A percentile compares a stretch with the other conserved stretches of the same genome.
Conservation (phyloP, 108 stramenopile genomes). For the Ochromonas danica region DNA sequence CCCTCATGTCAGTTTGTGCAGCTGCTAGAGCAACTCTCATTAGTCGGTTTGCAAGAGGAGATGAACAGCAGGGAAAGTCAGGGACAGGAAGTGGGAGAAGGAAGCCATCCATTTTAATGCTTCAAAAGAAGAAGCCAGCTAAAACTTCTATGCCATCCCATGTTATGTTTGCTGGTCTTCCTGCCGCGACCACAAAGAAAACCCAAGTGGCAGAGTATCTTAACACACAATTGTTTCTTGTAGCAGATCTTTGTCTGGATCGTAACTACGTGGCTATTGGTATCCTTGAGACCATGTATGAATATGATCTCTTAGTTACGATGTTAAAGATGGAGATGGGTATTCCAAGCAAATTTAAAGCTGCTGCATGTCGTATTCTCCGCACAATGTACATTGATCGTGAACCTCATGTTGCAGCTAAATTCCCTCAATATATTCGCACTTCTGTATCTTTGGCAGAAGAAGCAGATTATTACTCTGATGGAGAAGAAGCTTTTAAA, state of each 20-base stretch:
- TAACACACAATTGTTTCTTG: conserved; percentile 10
- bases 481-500: conserved; percentile 9
- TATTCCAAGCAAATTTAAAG: conserved; percentile 1
- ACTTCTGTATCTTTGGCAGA: neutral
- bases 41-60: neutral
- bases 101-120: neutral
- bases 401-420: conserved; percentile 25
- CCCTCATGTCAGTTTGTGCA: neutral
- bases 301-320: conserved; percentile 26
- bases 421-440: conserved; percentile 25
- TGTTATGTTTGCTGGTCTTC: too few species aligned
- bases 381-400: conserved; percentile 23
- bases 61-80: neutral
- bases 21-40: neutral
- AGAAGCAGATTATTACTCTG: neutral
- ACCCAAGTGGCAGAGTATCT: conserved; percentile 21
- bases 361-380: conserved; percentile 30
- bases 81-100: too few species aligned
- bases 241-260: conserved; percentile 35
- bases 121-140: neutral
- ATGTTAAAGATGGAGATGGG: neutral
- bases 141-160: neutral
- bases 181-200: neutral
- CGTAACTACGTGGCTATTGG: conserved; percentile 29
- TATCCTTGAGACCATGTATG: conserved; percentile 18